Percentiles rank a stretch among this genome's conserved stretches.
These are phyloP conservation scores for Rutstroemia sp. DNA, from an alignment of 2,329 filamentous ascomycete genomes.

Conservation along the genomic window DNA sequence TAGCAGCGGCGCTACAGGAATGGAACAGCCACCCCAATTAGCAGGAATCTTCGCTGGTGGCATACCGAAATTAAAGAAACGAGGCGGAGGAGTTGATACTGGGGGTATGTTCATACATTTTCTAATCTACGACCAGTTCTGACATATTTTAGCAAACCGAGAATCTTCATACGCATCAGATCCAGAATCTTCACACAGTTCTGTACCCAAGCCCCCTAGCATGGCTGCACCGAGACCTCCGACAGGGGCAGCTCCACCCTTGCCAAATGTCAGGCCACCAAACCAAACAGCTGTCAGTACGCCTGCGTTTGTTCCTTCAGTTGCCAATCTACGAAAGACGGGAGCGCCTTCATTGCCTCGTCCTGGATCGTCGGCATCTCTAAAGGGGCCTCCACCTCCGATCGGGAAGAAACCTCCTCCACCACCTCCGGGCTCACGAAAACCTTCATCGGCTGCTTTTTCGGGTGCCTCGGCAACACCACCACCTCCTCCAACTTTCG, in stretches of 20 bases:
- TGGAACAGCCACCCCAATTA: constrained; percentile 67
- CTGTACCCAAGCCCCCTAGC: constrained; percentile 50
- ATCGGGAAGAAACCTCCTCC: constrained; percentile 65
- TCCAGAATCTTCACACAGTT: constrained; percentile 58
- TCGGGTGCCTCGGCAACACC: constrained; percentile 23
- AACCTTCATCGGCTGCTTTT: constrained; percentile 40
- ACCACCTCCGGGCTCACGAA: constrained; percentile 51
- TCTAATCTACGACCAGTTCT: neutral
- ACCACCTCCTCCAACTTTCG: constrained; percentile 31
- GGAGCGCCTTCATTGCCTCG: constrained; percentile 42
- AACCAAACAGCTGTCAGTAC: constrained; percentile 39
- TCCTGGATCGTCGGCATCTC: constrained; percentile 53
- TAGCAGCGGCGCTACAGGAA: constrained; percentile 32
- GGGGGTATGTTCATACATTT: constrained; percentile 41
- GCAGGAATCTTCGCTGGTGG: constrained; percentile 86
- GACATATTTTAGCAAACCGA: constrained; percentile 44
- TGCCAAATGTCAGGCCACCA: constrained; percentile 32
- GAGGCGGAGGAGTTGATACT: constrained; percentile 71
- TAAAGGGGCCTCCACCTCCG: constrained; percentile 67
- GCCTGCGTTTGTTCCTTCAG: constrained; percentile 44
- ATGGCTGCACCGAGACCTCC: constrained; percentile 52
- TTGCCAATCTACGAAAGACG: constrained; percentile 54
- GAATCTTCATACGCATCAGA: constrained; percentile 75
- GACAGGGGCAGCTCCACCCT: constrained; percentile 43
- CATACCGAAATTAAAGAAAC: constrained; percentile 91